Evolutionary conservation across 164 flowering plant genomes (phyloP), one percentile per base, ranked within the genome.

Genomic region (grape (Vitis vinifera)): DNA sequence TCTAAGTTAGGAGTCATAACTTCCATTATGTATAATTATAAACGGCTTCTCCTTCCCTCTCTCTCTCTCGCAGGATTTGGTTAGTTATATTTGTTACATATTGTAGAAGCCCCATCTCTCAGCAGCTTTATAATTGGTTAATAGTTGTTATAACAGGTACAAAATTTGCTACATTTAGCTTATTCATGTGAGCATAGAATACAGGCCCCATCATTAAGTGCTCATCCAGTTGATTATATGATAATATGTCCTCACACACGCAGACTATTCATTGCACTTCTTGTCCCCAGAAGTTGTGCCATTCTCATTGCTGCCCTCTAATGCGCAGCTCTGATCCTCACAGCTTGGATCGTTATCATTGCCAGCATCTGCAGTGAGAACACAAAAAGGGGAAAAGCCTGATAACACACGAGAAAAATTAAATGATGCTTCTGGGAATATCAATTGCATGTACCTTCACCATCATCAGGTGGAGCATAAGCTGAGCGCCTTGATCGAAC

Each of bases 401-500:
- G 44, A 31, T 31, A 31, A 4, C 44, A 6, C 6, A 4, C 4
- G 44, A 31, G 27, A 63, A 63, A 10, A 10, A 63, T 17, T 47
- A 63, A 48, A 8, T 2, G 48, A n/a, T 47, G 50, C 14, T 4
- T 62, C n/a, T 17, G 23, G 56, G 15, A 50, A 14, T 6, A 64
- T 16, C 14, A 8, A n/a, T 13, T 30, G 23, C 56, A 44, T 14
- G 27, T 69, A 81, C 84, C 89, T 74, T 82, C 86, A 51, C n/a
- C 64, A 8, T 73, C 83, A 67, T 70, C 81, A 19, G 82, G 67
- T 27, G 88, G 88, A 69, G 97, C 91, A 82, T 90, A 89, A 61
- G 88, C 86, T 49, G 91, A 87, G 73, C 90, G 88, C 78, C 89
- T 87, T 37, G 93, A 79, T 31, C 89, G 89, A 23, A 71, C 74